phyloP scores from a whole-genome alignment of 306 rosid species.

The Cicer chorassanicum region DNA sequence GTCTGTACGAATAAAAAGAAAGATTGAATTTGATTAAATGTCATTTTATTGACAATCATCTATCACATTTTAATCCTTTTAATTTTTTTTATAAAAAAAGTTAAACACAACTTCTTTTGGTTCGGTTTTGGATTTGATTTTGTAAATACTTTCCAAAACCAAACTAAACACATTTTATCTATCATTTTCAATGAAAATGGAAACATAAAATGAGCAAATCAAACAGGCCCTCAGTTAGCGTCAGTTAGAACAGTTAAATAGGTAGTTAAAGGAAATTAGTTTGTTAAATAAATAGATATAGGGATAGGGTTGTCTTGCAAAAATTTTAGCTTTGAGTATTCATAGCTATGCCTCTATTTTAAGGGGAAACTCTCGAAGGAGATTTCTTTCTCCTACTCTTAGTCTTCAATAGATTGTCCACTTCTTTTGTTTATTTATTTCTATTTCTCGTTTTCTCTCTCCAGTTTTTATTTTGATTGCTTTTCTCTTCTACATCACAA shows the following conservation, averaged over 20 bases:
- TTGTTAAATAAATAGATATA: neutral
- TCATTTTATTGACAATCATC: neutral
- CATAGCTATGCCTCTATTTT: neutral
- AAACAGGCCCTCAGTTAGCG: neutral
- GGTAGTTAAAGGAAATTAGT: neutral
- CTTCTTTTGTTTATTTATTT: neutral
- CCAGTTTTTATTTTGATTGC: neutral
- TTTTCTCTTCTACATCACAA: conserved; percentile 10
- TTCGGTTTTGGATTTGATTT: neutral
- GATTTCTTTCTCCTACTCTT: neutral
- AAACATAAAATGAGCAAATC: neutral
- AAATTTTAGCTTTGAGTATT: neutral
- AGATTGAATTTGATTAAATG: neutral
- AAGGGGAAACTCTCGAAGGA: neutral
- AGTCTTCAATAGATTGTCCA: neutral
- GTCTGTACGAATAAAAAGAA: neutral
- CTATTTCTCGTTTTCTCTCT: neutral
- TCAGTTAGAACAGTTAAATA: neutral
- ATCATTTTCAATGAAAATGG: neutral
- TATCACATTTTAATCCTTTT: neutral
- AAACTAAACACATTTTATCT: neutral
- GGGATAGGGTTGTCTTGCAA: neutral
- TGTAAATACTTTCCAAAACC: neutral
- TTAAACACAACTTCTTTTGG: neutral
- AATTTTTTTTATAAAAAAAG: neutral